phyloP scores from a whole-genome alignment of 345 rosid genomes.

The Leavenworthia alabamica region DNA sequence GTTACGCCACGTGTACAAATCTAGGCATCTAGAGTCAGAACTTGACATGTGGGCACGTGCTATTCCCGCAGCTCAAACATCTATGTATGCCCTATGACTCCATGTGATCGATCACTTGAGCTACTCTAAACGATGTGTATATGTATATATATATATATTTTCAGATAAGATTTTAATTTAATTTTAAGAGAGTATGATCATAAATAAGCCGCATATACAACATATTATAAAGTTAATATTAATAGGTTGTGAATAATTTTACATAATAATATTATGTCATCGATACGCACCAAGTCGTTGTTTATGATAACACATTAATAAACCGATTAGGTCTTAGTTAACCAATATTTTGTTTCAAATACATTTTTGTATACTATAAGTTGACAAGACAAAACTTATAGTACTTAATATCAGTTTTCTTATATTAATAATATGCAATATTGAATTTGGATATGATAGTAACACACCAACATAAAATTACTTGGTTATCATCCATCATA shows the following conservation, averaged over 20 bases:
- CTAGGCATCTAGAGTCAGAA: conserved; percentile 26
- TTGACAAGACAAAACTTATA: too few relatives aligned
- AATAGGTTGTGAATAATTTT: background rate
- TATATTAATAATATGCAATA: too few relatives aligned
- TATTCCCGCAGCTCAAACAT: conserved; percentile 23
- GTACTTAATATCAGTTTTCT: too few relatives aligned
- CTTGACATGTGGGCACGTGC: conserved; percentile 35
- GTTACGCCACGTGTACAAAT: conserved; percentile 12
- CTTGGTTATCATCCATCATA: too few relatives aligned
- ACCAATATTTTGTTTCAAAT: conserved; percentile 14
- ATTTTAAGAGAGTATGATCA: background rate
- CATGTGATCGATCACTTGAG: conserved; percentile 26
- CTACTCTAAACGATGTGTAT: background rate
- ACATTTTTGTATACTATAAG: too few relatives aligned
- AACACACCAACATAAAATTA: too few relatives aligned
- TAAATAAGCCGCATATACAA: background rate
- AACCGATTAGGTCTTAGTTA: conserved; percentile 7
- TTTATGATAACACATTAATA: conserved; percentile 15
- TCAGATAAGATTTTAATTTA: background rate
- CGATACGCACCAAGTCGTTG: conserved; percentile 11
- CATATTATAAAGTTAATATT: background rate
- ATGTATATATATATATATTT: background rate
- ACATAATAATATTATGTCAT: background rate
- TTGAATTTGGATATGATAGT: too few relatives aligned
- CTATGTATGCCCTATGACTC: conserved; percentile 17